phyloP scores from a whole-genome alignment of 495 filamentous ascomycete species.

The Schizothecium vesticola region DNA sequence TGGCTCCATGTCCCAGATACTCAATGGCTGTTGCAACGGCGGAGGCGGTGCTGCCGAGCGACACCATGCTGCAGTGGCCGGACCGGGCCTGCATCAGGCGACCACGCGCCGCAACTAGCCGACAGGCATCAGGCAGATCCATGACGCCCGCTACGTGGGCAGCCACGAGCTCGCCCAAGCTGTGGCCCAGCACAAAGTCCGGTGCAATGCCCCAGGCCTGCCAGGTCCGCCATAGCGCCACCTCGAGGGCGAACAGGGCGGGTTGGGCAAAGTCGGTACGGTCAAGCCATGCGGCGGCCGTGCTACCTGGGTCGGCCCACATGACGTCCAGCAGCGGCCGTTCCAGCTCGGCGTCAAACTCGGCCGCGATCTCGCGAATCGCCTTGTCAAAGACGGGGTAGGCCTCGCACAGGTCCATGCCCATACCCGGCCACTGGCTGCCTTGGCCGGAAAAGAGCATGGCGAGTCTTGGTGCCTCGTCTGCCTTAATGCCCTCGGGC shows the following conservation, averaged over 20 bases:
- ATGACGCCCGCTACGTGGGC: constrained; percentile 26
- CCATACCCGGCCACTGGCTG: constrained; percentile 32
- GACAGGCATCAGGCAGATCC: constrained; percentile 23
- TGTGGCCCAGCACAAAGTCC: constrained; percentile 22
- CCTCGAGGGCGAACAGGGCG: constrained; percentile 22
- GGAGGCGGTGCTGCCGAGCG: constrained; percentile 17
- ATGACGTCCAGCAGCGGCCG: constrained; percentile 24
- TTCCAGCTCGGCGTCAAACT: constrained; percentile 19
- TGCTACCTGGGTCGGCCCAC: constrained; percentile 22
- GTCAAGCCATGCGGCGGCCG: constrained; percentile 12
- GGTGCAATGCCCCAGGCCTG: constrained; percentile 19
- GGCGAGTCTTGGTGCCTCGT: constrained; percentile 13
- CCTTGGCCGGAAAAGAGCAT: constrained; percentile 40
- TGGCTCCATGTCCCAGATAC: constrained; percentile 9
- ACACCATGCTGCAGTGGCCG: constrained; percentile 18
- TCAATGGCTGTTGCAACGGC: constrained; percentile 15
- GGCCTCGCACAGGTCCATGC: constrained; percentile 18
- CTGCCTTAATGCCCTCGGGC: background rate
- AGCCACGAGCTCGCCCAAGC: constrained; percentile 26
- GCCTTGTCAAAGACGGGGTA: constrained; percentile 19
- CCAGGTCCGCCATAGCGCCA: constrained; percentile 23
- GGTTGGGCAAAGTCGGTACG: constrained; percentile 23
- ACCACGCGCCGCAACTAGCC: constrained; percentile 24
- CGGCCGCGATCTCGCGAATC: constrained; percentile 14
- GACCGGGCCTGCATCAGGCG: constrained; percentile 26